Evolutionary conservation across 495 filamentous ascomycete genomes (phyloP).

Genomic region (Glonium stellatum): DNA sequence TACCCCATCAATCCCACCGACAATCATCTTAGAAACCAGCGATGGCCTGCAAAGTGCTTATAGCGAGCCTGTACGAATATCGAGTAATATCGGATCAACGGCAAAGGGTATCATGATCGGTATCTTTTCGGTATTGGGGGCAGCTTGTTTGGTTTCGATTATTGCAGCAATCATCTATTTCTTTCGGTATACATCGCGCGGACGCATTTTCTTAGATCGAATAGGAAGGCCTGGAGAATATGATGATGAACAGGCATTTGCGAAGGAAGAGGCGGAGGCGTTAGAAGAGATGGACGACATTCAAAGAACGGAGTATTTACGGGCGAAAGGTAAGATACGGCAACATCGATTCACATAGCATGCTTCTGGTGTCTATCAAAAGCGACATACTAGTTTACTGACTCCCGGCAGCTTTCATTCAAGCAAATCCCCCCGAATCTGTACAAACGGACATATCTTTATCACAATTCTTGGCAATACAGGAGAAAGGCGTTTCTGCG

Average conservation of each 20-base stretch:
- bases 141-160: conserved; percentile 71
- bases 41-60: conserved; percentile 9
- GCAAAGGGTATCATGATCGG: conserved; percentile 83
- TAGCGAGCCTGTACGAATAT: conserved; percentile 23
- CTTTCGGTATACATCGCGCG: conserved; percentile 81
- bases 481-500: conserved; percentile 96
- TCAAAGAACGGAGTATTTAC: conserved; percentile 77
- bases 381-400: conserved; percentile 6
- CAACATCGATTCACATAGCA: neutral
- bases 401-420: conserved; percentile 66
- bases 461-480: conserved; percentile 94
- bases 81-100: conserved; percentile 23
- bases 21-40: conserved; percentile 9
- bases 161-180: conserved; percentile 86
- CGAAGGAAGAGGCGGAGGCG: conserved; percentile 88
- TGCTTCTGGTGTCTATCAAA: neutral
- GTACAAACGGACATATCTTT: conserved; percentile 93
- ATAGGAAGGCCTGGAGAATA: conserved; percentile 92
- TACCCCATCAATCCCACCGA: conserved; percentile 15
- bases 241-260: conserved; percentile 92
- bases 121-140: conserved; percentile 92
- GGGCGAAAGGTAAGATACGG: conserved; percentile 74
- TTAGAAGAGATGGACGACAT: conserved; percentile 94
- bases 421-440: conserved; percentile 92
- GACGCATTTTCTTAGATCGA: conserved; percentile 87